Conservation (phyloP, 2,329 filamentous ascomycete genomes). For the Pseudocercospora ulei region DNA sequence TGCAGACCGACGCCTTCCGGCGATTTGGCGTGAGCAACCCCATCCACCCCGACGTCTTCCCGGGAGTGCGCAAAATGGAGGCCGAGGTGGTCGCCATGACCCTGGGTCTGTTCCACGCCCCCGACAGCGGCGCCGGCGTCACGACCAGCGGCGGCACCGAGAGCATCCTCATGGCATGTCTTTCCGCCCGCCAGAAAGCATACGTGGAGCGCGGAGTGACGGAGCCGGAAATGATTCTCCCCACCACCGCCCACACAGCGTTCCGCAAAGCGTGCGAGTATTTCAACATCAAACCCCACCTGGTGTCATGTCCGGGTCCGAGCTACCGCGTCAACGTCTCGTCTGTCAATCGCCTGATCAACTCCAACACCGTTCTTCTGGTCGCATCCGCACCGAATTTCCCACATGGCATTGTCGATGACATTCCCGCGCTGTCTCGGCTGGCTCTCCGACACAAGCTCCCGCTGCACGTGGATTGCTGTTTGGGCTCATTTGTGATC, state of each 20-base stretch:
- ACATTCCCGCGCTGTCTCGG: constrained; percentile 74
- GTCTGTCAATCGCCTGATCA: constrained; percentile 73
- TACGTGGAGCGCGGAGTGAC: constrained; percentile 75
- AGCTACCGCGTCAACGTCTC: constrained; percentile 72
- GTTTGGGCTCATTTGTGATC: constrained; percentile 87
- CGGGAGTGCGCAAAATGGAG: constrained; percentile 97
- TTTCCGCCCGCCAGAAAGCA: constrained; percentile 82
- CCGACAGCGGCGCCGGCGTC: constrained; percentile 72
- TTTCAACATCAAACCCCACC: constrained; percentile 91
- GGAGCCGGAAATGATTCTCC: constrained; percentile 95
- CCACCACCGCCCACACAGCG: constrained; percentile 86
- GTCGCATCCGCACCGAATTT: constrained; percentile 96
- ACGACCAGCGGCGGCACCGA: constrained; percentile 91
- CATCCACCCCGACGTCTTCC: constrained; percentile 96
- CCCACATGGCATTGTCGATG: constrained; percentile 94
- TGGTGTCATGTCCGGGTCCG: constrained; percentile 77
- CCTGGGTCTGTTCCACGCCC: constrained; percentile 66
- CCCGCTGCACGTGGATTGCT: constrained; percentile 94
- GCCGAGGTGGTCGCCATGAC: constrained; percentile 97
- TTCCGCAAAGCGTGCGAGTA: constrained; percentile 93
- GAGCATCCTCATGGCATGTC: constrained; percentile 89
- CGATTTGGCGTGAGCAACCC: constrained; percentile 93
- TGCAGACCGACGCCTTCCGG: constrained; percentile 88
- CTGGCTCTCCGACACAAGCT: constrained; percentile 70
- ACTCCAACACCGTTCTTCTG: constrained; percentile 84